Conservation (phyloP, 345 rosid genomes). For the Citrus trifoliata region DNA sequence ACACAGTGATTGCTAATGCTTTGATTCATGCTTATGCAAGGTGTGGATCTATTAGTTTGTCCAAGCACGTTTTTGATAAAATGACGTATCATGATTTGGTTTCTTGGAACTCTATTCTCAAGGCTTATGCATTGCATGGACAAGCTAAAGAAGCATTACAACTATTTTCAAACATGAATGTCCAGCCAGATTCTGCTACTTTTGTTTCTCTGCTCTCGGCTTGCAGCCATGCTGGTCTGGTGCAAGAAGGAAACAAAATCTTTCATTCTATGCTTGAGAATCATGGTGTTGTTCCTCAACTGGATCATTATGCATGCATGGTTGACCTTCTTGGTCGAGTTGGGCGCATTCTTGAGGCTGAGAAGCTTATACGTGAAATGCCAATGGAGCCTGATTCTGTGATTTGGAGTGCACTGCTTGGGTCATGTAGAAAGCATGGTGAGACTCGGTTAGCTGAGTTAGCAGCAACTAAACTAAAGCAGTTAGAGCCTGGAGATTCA, state of each 20-base stretch:
- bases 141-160: slow-evolving; percentile 59
- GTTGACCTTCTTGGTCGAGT: slow-evolving; percentile 84
- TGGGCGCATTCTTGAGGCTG: slow-evolving; percentile 65
- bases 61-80: slow-evolving; percentile 61
- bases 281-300: slow-evolving; percentile 52
- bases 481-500: slow-evolving; percentile 57
- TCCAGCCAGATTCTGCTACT: slow-evolving; percentile 70
- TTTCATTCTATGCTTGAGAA: slow-evolving; percentile 54
- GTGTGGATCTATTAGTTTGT: slow-evolving; percentile 63
- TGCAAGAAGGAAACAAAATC: slow-evolving; percentile 61
- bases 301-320: slow-evolving; percentile 86
- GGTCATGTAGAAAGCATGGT: slow-evolving; percentile 84
- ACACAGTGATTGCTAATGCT: slow-evolving; percentile 61
- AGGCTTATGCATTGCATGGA: slow-evolving; percentile 81
- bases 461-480: slow-evolving; percentile 55
- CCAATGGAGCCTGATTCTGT: slow-evolving; percentile 80
- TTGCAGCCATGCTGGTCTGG: slow-evolving; percentile 84
- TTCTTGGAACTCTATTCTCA: slow-evolving; percentile 90
- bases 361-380: slow-evolving; percentile 54
- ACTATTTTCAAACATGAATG: slow-evolving; percentile 58
- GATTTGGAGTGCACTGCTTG: slow-evolving; percentile 82
- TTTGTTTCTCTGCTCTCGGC: slow-evolving; percentile 79
- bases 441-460: slow-evolving; percentile 51
- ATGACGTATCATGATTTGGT: slow-evolving; percentile 52
- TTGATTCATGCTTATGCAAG: slow-evolving; percentile 85